Evolutionary conservation across 2,329 filamentous ascomycete genomes (phyloP).

Genomic region (Septoria petroselini): DNA sequence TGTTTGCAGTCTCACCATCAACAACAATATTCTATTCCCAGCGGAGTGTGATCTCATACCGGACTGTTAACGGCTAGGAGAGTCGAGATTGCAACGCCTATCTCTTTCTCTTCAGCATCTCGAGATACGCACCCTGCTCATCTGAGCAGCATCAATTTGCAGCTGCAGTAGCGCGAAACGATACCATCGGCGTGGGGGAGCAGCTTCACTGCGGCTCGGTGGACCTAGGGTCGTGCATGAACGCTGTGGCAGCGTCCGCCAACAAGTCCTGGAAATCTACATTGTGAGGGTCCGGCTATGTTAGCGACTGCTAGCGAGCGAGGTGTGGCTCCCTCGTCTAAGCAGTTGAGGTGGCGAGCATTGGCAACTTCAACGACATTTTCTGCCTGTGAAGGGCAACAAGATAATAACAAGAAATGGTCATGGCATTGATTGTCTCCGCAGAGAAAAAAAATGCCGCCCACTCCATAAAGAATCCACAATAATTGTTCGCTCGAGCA

Average conservation of each 20-base stretch:
- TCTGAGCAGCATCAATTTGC: conserved; percentile 2
- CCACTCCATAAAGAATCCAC: too few species aligned
- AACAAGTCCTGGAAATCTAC: conserved; percentile 17
- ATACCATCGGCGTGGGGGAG: conserved; percentile 17
- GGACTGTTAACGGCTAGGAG: neutral
- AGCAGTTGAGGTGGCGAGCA: conserved; percentile 1
- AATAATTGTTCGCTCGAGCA: too few species aligned
- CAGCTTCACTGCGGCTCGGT: conserved; percentile 2
- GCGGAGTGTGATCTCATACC: conserved; percentile 10
- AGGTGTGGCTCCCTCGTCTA: conserved; percentile 6
- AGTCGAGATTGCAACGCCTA: conserved; percentile 5
- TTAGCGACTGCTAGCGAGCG: conserved; percentile 8
- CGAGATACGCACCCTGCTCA: conserved; percentile 10
- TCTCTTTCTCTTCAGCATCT: conserved; percentile 12
- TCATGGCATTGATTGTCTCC: too few species aligned
- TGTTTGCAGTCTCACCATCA: conserved; percentile 3
- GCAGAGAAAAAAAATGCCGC: too few species aligned
- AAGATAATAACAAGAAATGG: too few species aligned
- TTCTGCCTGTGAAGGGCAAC: neutral
- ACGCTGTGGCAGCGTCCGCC: conserved; percentile 11
- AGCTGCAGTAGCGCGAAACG: conserved; percentile 13
- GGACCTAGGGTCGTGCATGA: conserved; percentile 13
- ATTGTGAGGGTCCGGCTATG: too few species aligned
- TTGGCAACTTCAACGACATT: neutral
- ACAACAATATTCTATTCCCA: too few species aligned